These are phyloP conservation scores for Suillus decipiens DNA, from an alignment of 768 basidiomycete genomes.

Conservation along the genomic window DNA sequence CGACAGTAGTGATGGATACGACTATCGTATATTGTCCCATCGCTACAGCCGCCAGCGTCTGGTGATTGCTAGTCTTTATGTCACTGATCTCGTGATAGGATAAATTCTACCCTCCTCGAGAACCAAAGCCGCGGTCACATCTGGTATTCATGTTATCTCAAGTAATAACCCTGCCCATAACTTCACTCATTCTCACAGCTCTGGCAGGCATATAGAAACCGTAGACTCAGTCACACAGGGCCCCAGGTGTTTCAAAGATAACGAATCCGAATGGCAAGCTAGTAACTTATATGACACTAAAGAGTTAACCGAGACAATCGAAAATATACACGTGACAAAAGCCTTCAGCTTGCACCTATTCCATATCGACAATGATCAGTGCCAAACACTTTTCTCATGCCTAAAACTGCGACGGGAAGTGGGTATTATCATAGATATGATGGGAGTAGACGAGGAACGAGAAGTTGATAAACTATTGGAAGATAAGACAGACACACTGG, in stretches of 20 bases:
- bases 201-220: neutral
- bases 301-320: neutral
- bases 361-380: neutral
- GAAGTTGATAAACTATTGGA: slow-evolving; percentile 13
- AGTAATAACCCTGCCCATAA: neutral
- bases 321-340: neutral
- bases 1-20: too few species aligned
- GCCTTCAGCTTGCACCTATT: neutral
- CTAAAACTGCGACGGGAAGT: neutral
- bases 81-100: too few species aligned
- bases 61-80: too few species aligned
- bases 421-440: neutral
- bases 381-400: neutral
- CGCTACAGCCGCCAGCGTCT: too few species aligned
- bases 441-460: slow-evolving; percentile 10
- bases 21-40: too few species aligned
- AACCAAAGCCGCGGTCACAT: neutral
- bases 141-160: neutral
- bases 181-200: neutral
- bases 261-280: neutral
- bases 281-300: neutral
- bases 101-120: too few species aligned
- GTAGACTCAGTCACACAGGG: neutral
- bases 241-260: neutral
- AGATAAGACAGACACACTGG: neutral